Base-by-base conservation (phyloP, 2,329 filamentous ascomycete species). In the Pyrenophora graminea region DNA sequence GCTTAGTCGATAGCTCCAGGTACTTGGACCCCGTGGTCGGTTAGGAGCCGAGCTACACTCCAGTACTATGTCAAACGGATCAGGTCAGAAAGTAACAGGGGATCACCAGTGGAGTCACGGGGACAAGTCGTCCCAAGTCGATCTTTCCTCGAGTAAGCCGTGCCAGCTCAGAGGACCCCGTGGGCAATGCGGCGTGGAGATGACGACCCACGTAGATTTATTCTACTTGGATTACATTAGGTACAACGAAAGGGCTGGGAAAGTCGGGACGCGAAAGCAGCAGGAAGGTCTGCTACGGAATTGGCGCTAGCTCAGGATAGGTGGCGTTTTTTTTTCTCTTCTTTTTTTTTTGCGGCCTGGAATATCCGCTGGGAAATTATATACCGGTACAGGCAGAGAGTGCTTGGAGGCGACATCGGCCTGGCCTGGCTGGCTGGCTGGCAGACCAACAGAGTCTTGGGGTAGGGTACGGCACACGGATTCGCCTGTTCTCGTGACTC, bases 321-420 rank as follows among this genome's bases (percentile, higher is more conserved):
- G 44, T 39, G 30, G 45, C 33, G 37, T 36, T 53, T 15, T 15
- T 15, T 15, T 15, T 15, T 15, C n/a, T n/a, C n/a, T n/a, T n/a
- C n/a, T 53, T 15, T 15, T 15, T 15, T 15, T 15, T 15, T 15
- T 39, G 15, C n/a, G 23, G 38, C 62, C 66, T 70, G 53, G 49
- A 64, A 44, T 70, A 69, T 68, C 67, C 67, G 66, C 53, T 43
- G 52, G 39, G 38, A 23, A 34, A 34, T 49, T 53, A 53, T 51
- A 31, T 45, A 47, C 45, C 19, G 19, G 57, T 50, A 36, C 25
- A 39, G 19, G 23, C 38, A 45, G 42, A 41, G 31, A 46, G 42
- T 25, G 9, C 25, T 30, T 30, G 27, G 54, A 66, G 58, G 70
- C 70, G 70, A 73, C 64, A 70, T 72, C 70, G 70, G 70, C 67